Base-by-base conservation (phyloP, 2,329 filamentous ascomycete species). In the Botrytis fragariae region DNA sequence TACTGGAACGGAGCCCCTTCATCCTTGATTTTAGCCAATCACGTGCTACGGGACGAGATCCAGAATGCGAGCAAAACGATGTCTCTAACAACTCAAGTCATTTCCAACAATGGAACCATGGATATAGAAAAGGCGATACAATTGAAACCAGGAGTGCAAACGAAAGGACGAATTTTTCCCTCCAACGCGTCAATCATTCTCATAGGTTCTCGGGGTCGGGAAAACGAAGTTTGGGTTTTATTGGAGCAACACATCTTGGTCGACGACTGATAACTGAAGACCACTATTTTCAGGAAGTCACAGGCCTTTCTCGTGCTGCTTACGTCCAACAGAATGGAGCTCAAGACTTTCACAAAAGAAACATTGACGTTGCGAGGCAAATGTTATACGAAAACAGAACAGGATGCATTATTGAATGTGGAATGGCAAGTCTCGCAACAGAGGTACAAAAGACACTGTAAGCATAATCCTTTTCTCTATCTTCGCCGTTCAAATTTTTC, bases 161-260 rank as follows among this genome's bases (percentile, higher is more conserved):
- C 71, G 20, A 76, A 76, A 70, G 72, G 75, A 32, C 74, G 79
- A 74, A 71, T 77, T 37, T 81, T 81, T 69, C 73, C 73, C 44
- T 72, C 73, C 16, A 87, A 92, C 83, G 89, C 91, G 2, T 93
- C 92, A 1, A 89, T 95, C 72, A 87, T 94, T 10, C 84, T 95
- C 29, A 87, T 92, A 35, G 92, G 92, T 3, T 89, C 93, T 72
- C 89, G 91, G 92, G 92, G 18, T 89, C 91, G 8, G 92, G 92
- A 25, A 94, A 94, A 81, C 92, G 91, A 2, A 93, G 91, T 1
- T 84, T 95, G 18, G 92, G 90, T 22, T 88, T 95, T 65, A 93
- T 95, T 75, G 90, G 92, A 9, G 92, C 92, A 0, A 90, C 90
- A 12, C 91, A 91, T 67, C 89, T 92, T 81, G 88, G 89, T 71